phyloP scores from a whole-genome alignment of 352 stramenopile species.

The Vaucheria bursata region DNA sequence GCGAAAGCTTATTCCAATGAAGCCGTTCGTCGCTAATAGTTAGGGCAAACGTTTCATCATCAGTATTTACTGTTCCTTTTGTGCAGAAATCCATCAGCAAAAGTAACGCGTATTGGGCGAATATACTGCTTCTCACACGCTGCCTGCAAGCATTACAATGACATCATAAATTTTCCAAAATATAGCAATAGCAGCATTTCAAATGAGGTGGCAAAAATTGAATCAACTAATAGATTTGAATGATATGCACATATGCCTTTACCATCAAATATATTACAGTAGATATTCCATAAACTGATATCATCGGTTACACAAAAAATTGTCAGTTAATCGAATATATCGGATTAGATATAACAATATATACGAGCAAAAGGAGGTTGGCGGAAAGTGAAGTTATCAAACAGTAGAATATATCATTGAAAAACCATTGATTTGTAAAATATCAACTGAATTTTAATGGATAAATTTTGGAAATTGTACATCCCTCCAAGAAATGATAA shows the following conservation, averaged over 20 bases:
- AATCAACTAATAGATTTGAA: not conserved
- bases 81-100: constrained; percentile 33
- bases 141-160: not conserved
- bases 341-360: too few relatives aligned
- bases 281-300: too few relatives aligned
- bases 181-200: not conserved
- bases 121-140: constrained; percentile 30
- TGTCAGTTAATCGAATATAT: too few relatives aligned
- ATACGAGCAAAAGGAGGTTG: too few relatives aligned
- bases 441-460: too few relatives aligned
- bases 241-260: not conserved
- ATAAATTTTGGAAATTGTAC: not conserved
- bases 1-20: constrained; percentile 20
- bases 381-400: not conserved
- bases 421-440: not conserved
- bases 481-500: not conserved
- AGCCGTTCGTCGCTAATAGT: constrained; percentile 18
- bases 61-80: constrained; percentile 11
- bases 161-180: not conserved
- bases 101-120: constrained; percentile 41
- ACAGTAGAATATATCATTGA: not conserved
- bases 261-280: not conserved
- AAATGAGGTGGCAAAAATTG: not conserved
- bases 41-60: constrained; percentile 30
- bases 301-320: too few relatives aligned